Evolutionary conservation across 169 alveolate genomes (phyloP), one percentile per base, ranked within the genome.

Genomic region (Cryptosporidium sp.): DNA sequence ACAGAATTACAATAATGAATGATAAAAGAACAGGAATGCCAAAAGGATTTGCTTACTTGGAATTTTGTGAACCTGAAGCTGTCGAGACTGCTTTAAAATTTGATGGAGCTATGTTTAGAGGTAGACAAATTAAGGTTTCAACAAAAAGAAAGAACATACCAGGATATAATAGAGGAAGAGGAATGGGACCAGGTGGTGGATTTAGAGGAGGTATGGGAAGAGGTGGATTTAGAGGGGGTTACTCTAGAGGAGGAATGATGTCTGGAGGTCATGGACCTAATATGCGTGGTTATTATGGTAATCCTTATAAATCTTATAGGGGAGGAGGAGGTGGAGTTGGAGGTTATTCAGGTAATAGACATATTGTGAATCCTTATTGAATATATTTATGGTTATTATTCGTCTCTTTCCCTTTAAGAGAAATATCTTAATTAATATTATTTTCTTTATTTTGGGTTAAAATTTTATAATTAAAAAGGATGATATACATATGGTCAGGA

Each of bases 11-110:
- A 21, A 84, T 84, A 8, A 70, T 71, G 85, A 84, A 70, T 37
- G 91, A 84, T 12, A 84, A 84, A 44, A 70, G 85, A 33, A 70
- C 91, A 0, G 86, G 85, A 42, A 84, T 84, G 86, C 91, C 91
- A 33, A 84, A 84, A 23, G 91, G 91, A 9, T 84, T 52, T 65
- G 91, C 91, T 53, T 84, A 84, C 26, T 56, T 84, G 29, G 91
- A 84, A 44, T 84, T 84, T 37, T 84, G 86, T 33, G 91, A 84
- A 70, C 91, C 85, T 3, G 85, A 71, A 58, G 91, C 86, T 29
- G 91, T 84, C 14, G 85, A 70, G 9, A 84, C 85, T n/a, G 91
- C 91, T 29, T 45, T 70, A 35, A 84, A 71, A 53, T 84, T 84
- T 16, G 85, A 84, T 42, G 91, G 85, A 16, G 85, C 85, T 33